Conservation (phyloP, 345 rosid species). For the Salix exigua region DNA sequence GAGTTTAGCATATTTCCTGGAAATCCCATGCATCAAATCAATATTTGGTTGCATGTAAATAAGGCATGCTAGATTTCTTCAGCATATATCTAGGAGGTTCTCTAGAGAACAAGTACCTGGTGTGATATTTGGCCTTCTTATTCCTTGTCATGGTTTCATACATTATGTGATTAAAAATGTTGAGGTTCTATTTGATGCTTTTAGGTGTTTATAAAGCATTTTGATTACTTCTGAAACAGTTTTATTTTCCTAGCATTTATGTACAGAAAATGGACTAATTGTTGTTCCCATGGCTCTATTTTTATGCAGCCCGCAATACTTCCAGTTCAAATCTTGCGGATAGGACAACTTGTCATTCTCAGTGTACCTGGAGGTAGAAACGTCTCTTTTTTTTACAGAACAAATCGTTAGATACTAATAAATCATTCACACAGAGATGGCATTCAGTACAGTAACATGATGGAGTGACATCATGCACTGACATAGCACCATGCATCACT, state of each 20-base stretch:
- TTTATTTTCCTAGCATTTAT: background rate
- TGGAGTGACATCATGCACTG: no score
- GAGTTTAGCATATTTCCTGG: no score
- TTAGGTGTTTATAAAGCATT: background rate
- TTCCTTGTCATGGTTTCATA: background rate
- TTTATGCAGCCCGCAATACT: constrained; percentile 81
- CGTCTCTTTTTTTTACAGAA: background rate
- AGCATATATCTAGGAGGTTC: no score
- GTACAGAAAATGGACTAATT: background rate
- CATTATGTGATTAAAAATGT: background rate
- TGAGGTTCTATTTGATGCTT: background rate
- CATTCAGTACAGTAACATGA: no score
- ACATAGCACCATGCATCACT: no score
- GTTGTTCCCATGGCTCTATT: background rate
- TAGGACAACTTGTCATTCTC: constrained; percentile 89
- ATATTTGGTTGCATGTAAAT: no score
- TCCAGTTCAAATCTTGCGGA: constrained; percentile 75
- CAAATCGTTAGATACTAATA: no score
- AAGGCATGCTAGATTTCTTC: no score
- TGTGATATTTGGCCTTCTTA: background rate
- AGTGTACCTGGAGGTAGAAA: constrained; percentile 82
- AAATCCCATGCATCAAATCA: no score
- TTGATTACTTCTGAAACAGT: background rate
- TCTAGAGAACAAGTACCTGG: no score
- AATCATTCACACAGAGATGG: no score